Evolutionary conservation across 768 basidiomycete genomes (phyloP), one percentile per base, ranked within the genome.

Genomic region (Harrya chromipes): DNA sequence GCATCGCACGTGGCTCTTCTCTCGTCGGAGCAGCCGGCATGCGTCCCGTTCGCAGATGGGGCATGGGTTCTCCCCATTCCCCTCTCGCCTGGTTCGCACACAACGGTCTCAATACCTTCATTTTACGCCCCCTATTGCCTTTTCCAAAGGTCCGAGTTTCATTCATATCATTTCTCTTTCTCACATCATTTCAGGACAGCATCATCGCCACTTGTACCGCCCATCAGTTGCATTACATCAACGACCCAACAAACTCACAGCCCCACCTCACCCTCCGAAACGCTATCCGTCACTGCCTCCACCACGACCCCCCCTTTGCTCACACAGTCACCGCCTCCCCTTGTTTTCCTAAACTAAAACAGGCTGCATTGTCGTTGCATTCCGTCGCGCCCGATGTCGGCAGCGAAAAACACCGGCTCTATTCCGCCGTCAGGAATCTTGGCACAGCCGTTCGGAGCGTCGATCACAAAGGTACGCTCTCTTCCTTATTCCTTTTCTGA

Each of bases 171-270:
- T 19, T 17, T 11, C 20, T 40, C 23, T 24, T 36, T 40, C 46
- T 29, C 48, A 54, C 33, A 1, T 4, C 34, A 14, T 40, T 37
- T n/a, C 27, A 93, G 90, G 82, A 86, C 46, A 81, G 89, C 50
- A 79, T 93, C n/a, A 66, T 92, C 2, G 85, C 83, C 8, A 93
- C 90, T 0, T 92, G 90, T 55, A 75, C 83, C 39, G 79, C 70
- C 11, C 72, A 89, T 53, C 63, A 67, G 1, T 64, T 91, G 8
- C 69, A 74, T 49, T 93, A 84, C 64, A 74, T 85, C 36, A 69
- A 71, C 17, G 90, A 93, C 59, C 65, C 70, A 0, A 86, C 88
- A 16, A 93, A 93, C 60, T 82, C 84, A 48, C 83, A 90, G 56
- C 86, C 89, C 3, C 74, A 76, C 6, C 50, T 87, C 36, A 90